Evolutionary conservation across 2,329 filamentous ascomycete genomes (phyloP).

Genomic region (Didymosphaeria variabile): DNA sequence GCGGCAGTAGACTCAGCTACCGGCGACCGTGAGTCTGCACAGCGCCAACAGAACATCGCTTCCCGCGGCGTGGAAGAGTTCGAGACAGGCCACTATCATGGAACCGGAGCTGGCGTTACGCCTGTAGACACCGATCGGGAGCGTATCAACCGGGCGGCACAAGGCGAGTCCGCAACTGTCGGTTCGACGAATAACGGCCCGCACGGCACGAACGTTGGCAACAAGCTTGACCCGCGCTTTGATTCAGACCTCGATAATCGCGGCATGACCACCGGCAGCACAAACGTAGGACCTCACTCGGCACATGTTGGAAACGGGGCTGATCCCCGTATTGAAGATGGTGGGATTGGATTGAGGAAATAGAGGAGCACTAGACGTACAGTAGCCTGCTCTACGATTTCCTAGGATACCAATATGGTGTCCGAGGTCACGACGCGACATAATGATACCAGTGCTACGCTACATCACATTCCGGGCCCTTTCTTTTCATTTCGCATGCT

Average conservation of each 20-base stretch:
- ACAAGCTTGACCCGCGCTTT: constrained; percentile 37
- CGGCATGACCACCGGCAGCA: constrained; percentile 20
- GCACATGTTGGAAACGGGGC: constrained; percentile 42
- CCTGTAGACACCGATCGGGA: constrained; percentile 38
- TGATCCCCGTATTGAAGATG: constrained; percentile 35
- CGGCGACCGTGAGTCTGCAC: constrained; percentile 38
- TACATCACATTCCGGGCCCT: too few species aligned
- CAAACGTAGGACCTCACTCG: constrained; percentile 40
- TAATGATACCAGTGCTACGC: background rate
- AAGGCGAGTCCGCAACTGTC: constrained; percentile 29
- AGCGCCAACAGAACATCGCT: constrained; percentile 41
- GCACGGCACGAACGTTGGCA: constrained; percentile 30
- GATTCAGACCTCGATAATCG: constrained; percentile 31
- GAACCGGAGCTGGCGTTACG: constrained; percentile 41
- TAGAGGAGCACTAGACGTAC: constrained; percentile 25
- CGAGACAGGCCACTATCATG: constrained; percentile 42
- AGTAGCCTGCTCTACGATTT: background rate
- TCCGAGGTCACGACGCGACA: background rate
- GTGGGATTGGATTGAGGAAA: constrained; percentile 12
- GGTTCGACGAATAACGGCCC: constrained; percentile 41
- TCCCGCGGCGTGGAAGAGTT: constrained; percentile 47
- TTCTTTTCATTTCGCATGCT: background rate
- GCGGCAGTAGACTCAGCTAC: constrained; percentile 44
- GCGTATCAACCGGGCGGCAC: constrained; percentile 29
- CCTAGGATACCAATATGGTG: background rate